Evolutionary conservation across 805 yeast species (phyloP).

Genomic region (Yarrowia sp.): DNA sequence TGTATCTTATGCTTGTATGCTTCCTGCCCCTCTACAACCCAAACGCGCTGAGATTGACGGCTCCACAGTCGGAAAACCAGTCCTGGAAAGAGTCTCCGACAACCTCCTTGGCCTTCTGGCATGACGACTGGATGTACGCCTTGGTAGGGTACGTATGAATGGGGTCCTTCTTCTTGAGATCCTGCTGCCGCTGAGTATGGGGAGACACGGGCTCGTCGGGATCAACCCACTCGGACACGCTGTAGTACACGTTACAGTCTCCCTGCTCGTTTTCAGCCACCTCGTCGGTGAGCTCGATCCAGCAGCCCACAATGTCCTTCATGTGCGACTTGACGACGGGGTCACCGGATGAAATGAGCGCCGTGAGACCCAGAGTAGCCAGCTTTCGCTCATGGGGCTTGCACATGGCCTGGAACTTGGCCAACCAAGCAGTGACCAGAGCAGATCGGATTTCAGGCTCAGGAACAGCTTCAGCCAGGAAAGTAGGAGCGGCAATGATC

Average conservation of each 20-base stretch:
- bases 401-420: slow-evolving; percentile 52
- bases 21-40: slow-evolving; percentile 19
- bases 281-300: slow-evolving; percentile 67
- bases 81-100: slow-evolving; percentile 24
- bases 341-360: slow-evolving; percentile 46
- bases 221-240: slow-evolving; percentile 30
- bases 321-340: slow-evolving; percentile 37
- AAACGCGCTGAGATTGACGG: slow-evolving; percentile 17
- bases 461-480: slow-evolving; percentile 31
- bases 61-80: slow-evolving; percentile 21
- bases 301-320: slow-evolving; percentile 42
- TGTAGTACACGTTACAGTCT: slow-evolving; percentile 41
- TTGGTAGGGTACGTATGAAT: slow-evolving; percentile 20
- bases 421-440: slow-evolving; percentile 35
- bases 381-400: slow-evolving; percentile 75
- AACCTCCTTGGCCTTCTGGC: slow-evolving; percentile 13
- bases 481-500: slow-evolving; percentile 32
- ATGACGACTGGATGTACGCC: slow-evolving; percentile 22
- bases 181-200: slow-evolving; percentile 20
- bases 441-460: slow-evolving; percentile 4
- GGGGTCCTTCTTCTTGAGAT: slow-evolving; percentile 25
- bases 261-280: slow-evolving; percentile 59
- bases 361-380: slow-evolving; percentile 58
- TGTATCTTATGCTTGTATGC: not conserved
- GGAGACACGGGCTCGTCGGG: slow-evolving; percentile 16